phyloP scores from a whole-genome alignment of 495 filamentous ascomycete genomes.

The Aspergillus conjunctus region DNA sequence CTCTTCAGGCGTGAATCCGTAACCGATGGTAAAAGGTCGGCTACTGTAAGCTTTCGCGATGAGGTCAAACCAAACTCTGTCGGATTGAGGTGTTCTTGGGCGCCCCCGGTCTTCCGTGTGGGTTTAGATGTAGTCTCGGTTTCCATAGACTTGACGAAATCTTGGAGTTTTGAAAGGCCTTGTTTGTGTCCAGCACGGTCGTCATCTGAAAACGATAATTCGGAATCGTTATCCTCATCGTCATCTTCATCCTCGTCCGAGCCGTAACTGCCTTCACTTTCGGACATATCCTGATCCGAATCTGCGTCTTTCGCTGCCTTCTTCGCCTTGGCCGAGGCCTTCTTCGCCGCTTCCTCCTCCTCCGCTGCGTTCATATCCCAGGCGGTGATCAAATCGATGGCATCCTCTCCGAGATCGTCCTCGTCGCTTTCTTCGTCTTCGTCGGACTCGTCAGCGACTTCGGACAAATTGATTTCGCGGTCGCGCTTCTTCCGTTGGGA shows the following conservation, averaged over 20 bases:
- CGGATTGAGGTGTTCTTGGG: conserved; percentile 55
- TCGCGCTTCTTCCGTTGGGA: conserved; percentile 30
- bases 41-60: conserved; percentile 74
- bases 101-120: conserved; percentile 30
- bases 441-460: conserved; percentile 56
- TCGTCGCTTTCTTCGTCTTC: conserved; percentile 51
- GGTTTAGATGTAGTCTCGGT: conserved; percentile 36
- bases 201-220: conserved; percentile 57
- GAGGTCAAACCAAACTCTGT: conserved; percentile 60
- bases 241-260: conserved; percentile 46
- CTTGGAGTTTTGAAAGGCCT: conserved; percentile 64
- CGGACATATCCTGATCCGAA: conserved; percentile 39
- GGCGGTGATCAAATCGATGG: conserved; percentile 79
- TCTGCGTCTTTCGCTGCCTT: conserved; percentile 33
- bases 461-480: conserved; percentile 54
- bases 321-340: conserved; percentile 36
- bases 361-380: conserved; percentile 71
- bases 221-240: conserved; percentile 51
- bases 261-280: conserved; percentile 42
- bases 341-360: conserved; percentile 43
- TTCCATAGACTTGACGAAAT: conserved; percentile 70
- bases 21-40: conserved; percentile 72
- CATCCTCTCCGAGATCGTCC: conserved; percentile 77
- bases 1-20: conserved; percentile 77
- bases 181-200: conserved; percentile 56